A percentile compares a stretch with the other conserved stretches of the same genome.
These are phyloP conservation scores for Aspergillus caelatus DNA, from an alignment of 2,329 filamentous ascomycete species.

Conservation along the genomic window DNA sequence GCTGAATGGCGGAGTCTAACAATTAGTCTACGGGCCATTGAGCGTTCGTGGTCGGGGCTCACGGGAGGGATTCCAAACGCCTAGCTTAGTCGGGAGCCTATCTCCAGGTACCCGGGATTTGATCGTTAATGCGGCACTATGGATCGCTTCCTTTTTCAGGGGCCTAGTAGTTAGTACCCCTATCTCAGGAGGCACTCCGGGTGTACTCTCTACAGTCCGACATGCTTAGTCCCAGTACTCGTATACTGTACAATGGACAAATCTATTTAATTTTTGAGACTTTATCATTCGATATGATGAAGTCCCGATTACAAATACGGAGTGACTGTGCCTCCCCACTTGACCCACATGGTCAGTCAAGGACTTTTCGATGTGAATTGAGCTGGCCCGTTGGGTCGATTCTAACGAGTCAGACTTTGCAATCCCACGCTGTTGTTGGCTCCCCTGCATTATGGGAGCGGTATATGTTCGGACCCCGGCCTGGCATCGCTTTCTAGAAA, in stretches of 20 bases:
- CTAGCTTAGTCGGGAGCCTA: constrained; percentile 1
- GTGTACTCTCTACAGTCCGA: neutral
- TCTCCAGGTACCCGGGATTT: neutral
- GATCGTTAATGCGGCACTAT: neutral
- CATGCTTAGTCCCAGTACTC: neutral
- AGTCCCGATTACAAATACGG: neutral
- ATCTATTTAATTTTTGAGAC: neutral
- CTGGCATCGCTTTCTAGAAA: neutral
- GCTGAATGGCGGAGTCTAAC: constrained; percentile 20
- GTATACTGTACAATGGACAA: neutral
- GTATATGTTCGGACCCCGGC: neutral
- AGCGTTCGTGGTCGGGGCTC: constrained; percentile 7
- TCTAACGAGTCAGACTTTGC: constrained; percentile 4
- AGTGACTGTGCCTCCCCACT: neutral
- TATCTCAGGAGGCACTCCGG: neutral
- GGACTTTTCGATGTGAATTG: constrained; percentile 3
- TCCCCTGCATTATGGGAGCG: neutral
- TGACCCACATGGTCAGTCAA: neutral
- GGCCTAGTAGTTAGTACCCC: neutral
- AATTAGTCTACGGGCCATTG: constrained; percentile 12
- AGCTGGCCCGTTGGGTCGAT: neutral
- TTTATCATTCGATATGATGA: neutral
- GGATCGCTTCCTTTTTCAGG: neutral
- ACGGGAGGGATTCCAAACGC: neutral
- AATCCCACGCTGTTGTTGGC: neutral